A percentile compares a stretch with the other conserved stretches of the same genome.
Conservation (phyloP, 306 rosid species). For the Vicia sativa region DNA sequence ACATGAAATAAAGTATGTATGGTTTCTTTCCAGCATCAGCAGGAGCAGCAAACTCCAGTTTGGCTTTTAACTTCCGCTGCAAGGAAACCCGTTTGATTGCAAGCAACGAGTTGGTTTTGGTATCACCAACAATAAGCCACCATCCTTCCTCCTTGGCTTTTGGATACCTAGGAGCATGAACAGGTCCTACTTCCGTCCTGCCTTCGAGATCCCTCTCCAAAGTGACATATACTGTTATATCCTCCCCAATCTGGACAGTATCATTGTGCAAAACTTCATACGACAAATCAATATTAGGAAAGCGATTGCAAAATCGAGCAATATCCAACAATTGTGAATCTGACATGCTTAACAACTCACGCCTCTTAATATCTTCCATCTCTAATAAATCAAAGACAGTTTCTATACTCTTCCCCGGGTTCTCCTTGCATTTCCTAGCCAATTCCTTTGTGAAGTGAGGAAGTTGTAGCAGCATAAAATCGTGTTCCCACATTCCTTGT, state of each 20-base stretch:
- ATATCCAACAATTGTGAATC: constrained; percentile 73
- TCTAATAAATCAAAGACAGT: constrained; percentile 85
- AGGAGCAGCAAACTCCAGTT: constrained; percentile 77
- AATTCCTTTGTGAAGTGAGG: constrained; percentile 92
- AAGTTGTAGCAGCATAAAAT: constrained; percentile 85
- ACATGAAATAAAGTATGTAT: constrained; percentile 80
- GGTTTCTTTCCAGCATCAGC: constrained; percentile 73
- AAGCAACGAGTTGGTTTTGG: constrained; percentile 66
- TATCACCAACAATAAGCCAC: constrained; percentile 96
- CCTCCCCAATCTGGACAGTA: constrained; percentile 61
- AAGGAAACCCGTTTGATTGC: constrained; percentile 81
- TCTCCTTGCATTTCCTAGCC: constrained; percentile 79
- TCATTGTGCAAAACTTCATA: constrained; percentile 71
- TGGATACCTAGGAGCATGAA: constrained; percentile 78
- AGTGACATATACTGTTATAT: constrained; percentile 62
- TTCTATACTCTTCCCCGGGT: constrained; percentile 69
- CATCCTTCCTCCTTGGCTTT: constrained; percentile 93
- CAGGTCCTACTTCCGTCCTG: constrained; percentile 66
- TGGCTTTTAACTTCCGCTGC: constrained; percentile 72
- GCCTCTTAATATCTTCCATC: constrained; percentile 90
- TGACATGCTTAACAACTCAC: constrained; percentile 74
- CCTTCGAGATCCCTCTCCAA: constrained; percentile 85
- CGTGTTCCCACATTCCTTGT: constrained; percentile 94
- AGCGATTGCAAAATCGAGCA: constrained; percentile 80
- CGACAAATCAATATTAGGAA: constrained; percentile 78